Conservation (phyloP, 2,329 filamentous ascomycete genomes). For the Cladosporium cucumerinum region DNA sequence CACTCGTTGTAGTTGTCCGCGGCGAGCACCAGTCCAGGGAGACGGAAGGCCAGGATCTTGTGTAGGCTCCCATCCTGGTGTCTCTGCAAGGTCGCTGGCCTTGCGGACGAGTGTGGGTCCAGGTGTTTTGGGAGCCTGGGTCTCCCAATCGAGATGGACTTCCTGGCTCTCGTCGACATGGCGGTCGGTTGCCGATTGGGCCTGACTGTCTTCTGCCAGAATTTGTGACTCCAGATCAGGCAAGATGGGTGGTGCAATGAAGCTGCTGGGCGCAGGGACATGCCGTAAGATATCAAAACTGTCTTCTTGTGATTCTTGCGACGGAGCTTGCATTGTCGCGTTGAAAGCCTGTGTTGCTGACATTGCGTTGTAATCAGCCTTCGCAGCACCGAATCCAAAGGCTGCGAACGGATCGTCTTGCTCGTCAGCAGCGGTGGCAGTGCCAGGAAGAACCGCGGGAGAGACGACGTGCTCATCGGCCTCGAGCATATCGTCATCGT, state of each 20-base stretch:
- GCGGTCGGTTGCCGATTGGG: not conserved
- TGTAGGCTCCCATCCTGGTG: constrained; percentile 35
- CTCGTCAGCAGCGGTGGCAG: constrained; percentile 13
- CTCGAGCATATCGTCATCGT: constrained; percentile 16
- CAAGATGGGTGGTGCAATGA: constrained; percentile 25
- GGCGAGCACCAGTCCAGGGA: constrained; percentile 23
- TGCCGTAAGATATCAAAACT: constrained; percentile 40
- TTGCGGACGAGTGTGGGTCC: constrained; percentile 21
- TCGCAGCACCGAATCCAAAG: constrained; percentile 29
- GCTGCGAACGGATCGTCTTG: constrained; percentile 34
- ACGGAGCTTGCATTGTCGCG: constrained; percentile 36
- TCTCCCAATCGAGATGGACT: constrained; percentile 38
- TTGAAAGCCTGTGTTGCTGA: constrained; percentile 36
- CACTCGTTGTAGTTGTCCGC: constrained; percentile 19
- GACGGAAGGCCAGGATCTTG: constrained; percentile 32
- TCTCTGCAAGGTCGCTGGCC: constrained; percentile 27
- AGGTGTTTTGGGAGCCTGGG: constrained; percentile 32
- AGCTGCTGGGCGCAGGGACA: constrained; percentile 32
- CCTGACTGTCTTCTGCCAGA: constrained; percentile 24
- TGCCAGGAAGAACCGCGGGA: not conserved
- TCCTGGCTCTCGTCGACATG: constrained; percentile 31
- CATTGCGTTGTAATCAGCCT: constrained; percentile 23
- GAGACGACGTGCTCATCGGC: not conserved
- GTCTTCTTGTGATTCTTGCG: constrained; percentile 39
- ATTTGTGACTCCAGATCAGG: constrained; percentile 32